Base-by-base conservation (phyloP, 208 protist species). In the Leishmania turanica region DNA sequence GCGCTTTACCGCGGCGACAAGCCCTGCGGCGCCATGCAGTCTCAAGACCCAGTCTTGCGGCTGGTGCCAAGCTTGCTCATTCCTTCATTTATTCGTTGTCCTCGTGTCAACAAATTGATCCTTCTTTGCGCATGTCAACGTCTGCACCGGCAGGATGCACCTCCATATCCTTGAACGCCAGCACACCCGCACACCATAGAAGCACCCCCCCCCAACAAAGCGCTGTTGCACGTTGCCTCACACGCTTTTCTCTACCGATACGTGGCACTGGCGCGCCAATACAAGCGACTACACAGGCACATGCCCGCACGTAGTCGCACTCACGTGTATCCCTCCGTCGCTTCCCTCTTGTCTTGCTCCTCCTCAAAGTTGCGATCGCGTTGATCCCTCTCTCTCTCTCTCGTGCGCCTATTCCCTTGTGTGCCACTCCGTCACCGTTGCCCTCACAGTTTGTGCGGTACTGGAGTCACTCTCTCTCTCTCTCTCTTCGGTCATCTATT, bases 311-410 rank as follows among this genome's bases (percentile, higher is more conserved):
- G 2, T 27, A 64, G 54, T 58, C 8, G 54, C 0, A 24, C 54
- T 27, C 21, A n/a, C 1, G 21, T 21, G 24, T 58, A 64, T 4
- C 58, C 27, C 27, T 34, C 27, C n/a, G 58, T n/a, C n/a, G 58
- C 58, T 19, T 24, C 13, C 58, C 11, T 87, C 64, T 84, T n/a
- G 5, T 82, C 73, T 70, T 71, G 71, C 31, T 47, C 31, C 27
- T 49, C 34, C 31, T 56, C 68, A 70, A 42, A 34, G 34, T 17
- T 24, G 60, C 62, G 34, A 76, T 74, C 45, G 2, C 54, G 47
- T 15, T 65, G 64, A 17, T 68, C 62, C 1, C 60, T 70, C 37
- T 47, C 40, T 71, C 40, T 45, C 19, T 71, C 8, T 45, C 19
- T 71, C 8, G 66, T 27, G 15, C 66, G 24, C 68, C 15, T 24